These are phyloP conservation scores for Cryomyces minteri DNA, from an alignment of 495 filamentous ascomycete species.

Conservation along the genomic window DNA sequence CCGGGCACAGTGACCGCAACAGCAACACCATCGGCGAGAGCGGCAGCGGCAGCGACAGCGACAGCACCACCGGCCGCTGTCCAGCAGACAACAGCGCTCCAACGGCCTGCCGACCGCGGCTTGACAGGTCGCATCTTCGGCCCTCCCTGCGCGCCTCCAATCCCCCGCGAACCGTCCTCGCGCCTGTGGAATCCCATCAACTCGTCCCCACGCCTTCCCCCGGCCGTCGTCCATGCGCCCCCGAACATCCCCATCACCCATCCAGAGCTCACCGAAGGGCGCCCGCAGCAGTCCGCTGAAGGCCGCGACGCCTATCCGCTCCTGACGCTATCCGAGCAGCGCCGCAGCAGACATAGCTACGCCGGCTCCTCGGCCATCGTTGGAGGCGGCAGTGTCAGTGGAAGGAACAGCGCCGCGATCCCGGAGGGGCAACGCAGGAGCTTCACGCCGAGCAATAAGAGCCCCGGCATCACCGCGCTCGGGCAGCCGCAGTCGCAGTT, in stretches of 20 bases:
- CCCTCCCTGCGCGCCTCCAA: slow-evolving; percentile 9
- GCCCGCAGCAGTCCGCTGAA: slow-evolving; percentile 11
- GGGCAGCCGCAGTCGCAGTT: too few species aligned
- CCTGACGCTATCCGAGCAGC: slow-evolving; percentile 48
- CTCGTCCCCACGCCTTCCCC: slow-evolving; percentile 32
- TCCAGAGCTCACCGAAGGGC: slow-evolving; percentile 23
- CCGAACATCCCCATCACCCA: slow-evolving; percentile 28
- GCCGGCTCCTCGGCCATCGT: slow-evolving; percentile 45
- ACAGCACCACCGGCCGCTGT: slow-evolving; percentile 5
- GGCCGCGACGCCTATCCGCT: slow-evolving; percentile 48
- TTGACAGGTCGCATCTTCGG: slow-evolving; percentile 9
- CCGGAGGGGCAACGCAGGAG: slow-evolving; percentile 35
- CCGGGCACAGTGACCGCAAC: background rate
- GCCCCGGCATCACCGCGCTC: slow-evolving; percentile 4
- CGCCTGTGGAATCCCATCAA: slow-evolving; percentile 49
- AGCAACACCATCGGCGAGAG: background rate
- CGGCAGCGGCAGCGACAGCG: background rate
- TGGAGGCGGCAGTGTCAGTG: slow-evolving; percentile 37
- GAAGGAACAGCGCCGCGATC: slow-evolving; percentile 45
- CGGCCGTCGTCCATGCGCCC: slow-evolving; percentile 12
- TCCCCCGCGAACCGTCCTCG: slow-evolving; percentile 18
- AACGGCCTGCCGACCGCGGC: too few species aligned
- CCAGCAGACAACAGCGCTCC: too few species aligned
- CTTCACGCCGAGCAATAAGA: background rate
- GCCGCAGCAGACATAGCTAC: slow-evolving; percentile 35